Evolutionary conservation across 2,329 filamentous ascomycete genomes (phyloP).

Genomic region (Dendrostoma leiphaemia): DNA sequence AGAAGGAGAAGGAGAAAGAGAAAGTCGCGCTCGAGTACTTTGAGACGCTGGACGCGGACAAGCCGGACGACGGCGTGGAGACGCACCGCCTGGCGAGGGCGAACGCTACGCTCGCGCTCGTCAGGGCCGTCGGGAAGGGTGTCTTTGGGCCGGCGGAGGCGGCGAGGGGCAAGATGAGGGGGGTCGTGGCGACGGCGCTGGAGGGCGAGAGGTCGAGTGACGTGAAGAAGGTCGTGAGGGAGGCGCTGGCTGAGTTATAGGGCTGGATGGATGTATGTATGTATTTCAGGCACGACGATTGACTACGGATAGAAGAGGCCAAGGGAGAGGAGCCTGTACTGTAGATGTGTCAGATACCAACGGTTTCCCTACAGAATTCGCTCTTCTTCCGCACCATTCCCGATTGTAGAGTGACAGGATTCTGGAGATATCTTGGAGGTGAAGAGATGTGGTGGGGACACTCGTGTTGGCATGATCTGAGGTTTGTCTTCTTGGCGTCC

Average conservation of each 20-base stretch:
- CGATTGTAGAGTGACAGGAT: too few relatives aligned
- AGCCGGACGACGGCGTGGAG: slow-evolving; percentile 48
- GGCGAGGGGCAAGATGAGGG: slow-evolving; percentile 30
- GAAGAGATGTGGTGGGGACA: too few relatives aligned
- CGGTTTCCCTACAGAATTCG: too few relatives aligned
- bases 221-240: slow-evolving; percentile 30
- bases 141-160: slow-evolving; percentile 35
- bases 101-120: slow-evolving; percentile 42
- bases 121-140: slow-evolving; percentile 40
- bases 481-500: too few relatives aligned
- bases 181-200: slow-evolving; percentile 40
- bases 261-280: neutral
- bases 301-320: too few relatives aligned
- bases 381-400: too few relatives aligned
- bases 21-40: slow-evolving; percentile 38
- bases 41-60: slow-evolving; percentile 44
- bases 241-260: slow-evolving; percentile 14
- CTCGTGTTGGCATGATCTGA: too few relatives aligned
- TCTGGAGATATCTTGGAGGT: too few relatives aligned
- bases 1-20: slow-evolving; percentile 4
- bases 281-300: too few relatives aligned
- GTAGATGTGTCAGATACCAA: neutral
- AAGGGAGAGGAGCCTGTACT: too few relatives aligned
- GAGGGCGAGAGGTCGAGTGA: slow-evolving; percentile 31
- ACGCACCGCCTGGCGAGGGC: slow-evolving; percentile 47